Evolutionary conservation across 805 yeast genomes (phyloP).

Genomic region (Candida nemodendra): DNA sequence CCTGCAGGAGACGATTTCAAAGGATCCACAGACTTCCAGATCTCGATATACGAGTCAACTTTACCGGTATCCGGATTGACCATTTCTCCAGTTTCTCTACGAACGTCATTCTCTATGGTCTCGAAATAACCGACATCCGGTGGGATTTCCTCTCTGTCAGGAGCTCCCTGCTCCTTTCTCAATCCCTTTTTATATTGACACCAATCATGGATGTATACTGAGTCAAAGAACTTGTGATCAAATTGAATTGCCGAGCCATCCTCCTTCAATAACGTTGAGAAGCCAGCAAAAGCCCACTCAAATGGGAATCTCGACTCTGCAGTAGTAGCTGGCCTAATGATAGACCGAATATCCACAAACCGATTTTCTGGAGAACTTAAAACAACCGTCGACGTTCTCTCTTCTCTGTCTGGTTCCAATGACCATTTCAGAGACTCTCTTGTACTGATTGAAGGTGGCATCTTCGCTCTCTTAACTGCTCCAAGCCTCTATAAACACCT

Average conservation of each 20-base stretch:
- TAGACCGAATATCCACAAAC: slow-evolving; percentile 48
- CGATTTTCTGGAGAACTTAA: slow-evolving; percentile 41
- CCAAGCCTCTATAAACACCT: no score
- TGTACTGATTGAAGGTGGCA: slow-evolving; percentile 37
- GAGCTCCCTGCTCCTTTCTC: slow-evolving; percentile 16
- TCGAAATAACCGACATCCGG: slow-evolving; percentile 50
- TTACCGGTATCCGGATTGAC: slow-evolving; percentile 41
- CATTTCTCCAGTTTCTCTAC: slow-evolving; percentile 53
- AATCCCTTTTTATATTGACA: slow-evolving; percentile 6
- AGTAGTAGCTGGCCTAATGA: slow-evolving; percentile 26
- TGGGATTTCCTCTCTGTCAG: slow-evolving; percentile 16
- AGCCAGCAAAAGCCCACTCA: slow-evolving; percentile 61
- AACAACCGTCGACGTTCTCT: slow-evolving; percentile 49
- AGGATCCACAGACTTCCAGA: slow-evolving; percentile 53
- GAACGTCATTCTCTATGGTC: slow-evolving; percentile 36
- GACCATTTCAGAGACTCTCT: slow-evolving; percentile 54
- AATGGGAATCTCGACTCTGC: slow-evolving; percentile 41
- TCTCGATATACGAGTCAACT: slow-evolving; percentile 47
- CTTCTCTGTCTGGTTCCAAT: slow-evolving; percentile 39
- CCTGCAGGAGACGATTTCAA: slow-evolving; percentile 30
- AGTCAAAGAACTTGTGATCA: slow-evolving; percentile 42
- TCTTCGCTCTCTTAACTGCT: no score
- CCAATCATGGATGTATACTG: slow-evolving; percentile 33
- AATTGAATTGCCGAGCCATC: slow-evolving; percentile 38
- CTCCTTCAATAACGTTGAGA: slow-evolving; percentile 34